Conservation (phyloP, 805 yeast species). For the Pichia phayaonensis region DNA sequence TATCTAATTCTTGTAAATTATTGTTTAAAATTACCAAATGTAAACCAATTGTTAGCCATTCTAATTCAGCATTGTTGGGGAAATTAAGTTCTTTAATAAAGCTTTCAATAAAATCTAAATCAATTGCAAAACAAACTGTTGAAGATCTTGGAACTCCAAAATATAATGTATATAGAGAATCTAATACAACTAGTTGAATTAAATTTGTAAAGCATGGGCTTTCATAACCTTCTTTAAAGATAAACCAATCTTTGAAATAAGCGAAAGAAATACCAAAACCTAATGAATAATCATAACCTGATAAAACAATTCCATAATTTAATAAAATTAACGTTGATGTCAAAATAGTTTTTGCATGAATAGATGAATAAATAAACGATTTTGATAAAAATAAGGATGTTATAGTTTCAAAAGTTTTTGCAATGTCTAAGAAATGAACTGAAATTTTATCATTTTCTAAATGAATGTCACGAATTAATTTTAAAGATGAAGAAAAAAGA, state of each 20-base stretch:
- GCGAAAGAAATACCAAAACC: constrained; percentile 48
- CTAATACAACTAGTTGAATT: constrained; percentile 40
- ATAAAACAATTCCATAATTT: constrained; percentile 49
- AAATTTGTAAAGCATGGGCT: constrained; percentile 30
- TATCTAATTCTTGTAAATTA: constrained; percentile 12
- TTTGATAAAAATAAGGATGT: constrained; percentile 31
- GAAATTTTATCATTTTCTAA: constrained; percentile 5
- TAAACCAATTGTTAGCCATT: constrained; percentile 22
- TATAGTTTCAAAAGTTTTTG: constrained; percentile 30
- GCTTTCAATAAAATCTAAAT: constrained; percentile 12
- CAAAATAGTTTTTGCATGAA: constrained; percentile 26
- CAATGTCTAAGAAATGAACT: constrained; percentile 28
- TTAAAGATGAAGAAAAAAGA: constrained; percentile 26
- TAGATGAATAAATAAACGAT: constrained; percentile 23
- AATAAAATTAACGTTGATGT: constrained; percentile 34
- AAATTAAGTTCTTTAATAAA: constrained; percentile 12
- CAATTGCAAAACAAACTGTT: constrained; percentile 16
- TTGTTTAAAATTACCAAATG: constrained; percentile 17
- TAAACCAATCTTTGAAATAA: constrained; percentile 50
- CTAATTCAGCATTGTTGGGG: constrained; percentile 9
- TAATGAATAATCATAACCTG: constrained; percentile 54
- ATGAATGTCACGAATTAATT: not conserved
- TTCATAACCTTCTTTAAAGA: constrained; percentile 30
- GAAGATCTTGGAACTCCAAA: constrained; percentile 36
- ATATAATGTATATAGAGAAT: constrained; percentile 43